Conservation (phyloP, 176 grass and related monocot species). For the Carex pumila region DNA sequence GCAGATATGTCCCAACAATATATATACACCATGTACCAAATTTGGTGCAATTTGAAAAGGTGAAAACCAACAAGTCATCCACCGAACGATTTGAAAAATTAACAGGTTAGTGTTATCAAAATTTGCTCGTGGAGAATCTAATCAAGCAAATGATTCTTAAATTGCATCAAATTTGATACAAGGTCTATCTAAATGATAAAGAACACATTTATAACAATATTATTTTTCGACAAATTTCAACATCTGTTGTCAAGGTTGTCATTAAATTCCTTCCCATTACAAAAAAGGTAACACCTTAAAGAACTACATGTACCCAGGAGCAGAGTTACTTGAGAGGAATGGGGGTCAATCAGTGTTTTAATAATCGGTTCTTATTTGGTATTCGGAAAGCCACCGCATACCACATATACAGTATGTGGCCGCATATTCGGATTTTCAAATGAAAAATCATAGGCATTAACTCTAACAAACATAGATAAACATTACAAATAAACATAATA, state of each 20-base stretch:
- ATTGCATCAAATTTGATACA: conserved; percentile 3
- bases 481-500: no score
- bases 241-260: not conserved
- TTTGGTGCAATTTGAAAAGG: not conserved
- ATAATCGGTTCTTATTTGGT: no score
- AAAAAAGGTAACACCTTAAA: not conserved
- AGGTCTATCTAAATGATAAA: not conserved
- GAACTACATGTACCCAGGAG: not conserved
- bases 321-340: no score
- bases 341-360: no score
- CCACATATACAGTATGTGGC: no score
- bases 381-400: no score
- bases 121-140: not conserved
- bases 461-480: no score
- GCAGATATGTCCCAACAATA: not conserved
- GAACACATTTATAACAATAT: not conserved
- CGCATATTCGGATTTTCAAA: no score
- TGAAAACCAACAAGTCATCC: not conserved
- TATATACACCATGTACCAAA: not conserved
- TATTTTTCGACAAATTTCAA: not conserved
- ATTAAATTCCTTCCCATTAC: not conserved
- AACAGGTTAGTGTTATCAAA: not conserved
- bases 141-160: not conserved
- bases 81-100: not conserved
- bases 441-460: no score